Base-by-base conservation (phyloP, 495 filamentous ascomycete species). In the Rhizodiscina lignyota region DNA sequence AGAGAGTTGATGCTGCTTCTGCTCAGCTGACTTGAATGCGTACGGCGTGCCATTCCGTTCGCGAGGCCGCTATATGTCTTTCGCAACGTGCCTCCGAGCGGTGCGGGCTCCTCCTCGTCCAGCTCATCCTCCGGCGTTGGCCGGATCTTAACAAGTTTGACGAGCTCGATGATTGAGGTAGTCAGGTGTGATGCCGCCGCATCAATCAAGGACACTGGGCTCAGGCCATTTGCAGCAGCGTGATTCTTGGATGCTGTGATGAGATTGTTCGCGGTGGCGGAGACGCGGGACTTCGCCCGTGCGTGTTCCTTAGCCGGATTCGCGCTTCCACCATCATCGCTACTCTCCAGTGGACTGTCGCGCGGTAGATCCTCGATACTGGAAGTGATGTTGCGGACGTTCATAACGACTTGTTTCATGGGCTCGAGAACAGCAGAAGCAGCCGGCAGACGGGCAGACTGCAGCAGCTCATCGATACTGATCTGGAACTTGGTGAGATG, bases 401-500 rank as follows among this genome's bases (percentile, higher is more conserved):
- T 70, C 37, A 83, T 59, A 20, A 93, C 70, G 24, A 94, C 81
- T 39, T 64, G 49, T 50, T 86, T 92, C 68, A 94, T 79, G 42
- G 77, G 67, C 21, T 82, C 70, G 23, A 91, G 70, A 18, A 87
- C 74, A 31, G 66, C 62, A 20, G 70, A 64, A 0, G 83, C 74
- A 33, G 79, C 74, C n/a, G 77, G 70, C 18, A 59, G 64, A 12
- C 87, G 74, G 2, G 82, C 83, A 28, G 64, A 64, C 23, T 73
- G 74, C n/a, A 97, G 63, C 4, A 96, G 69, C 48, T 94, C 89
- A 49, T 96, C 89, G 38, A 97, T 79, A 12, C 85, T 72, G 43
- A 94, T 78, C 52, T 97, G 89, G 64, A 92, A 96, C 43, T 82
- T 83, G 23, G 89, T 94, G 31, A 97, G 72, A 58, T 94, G 78